Base-by-base conservation (phyloP, 371 early-diverging fungal genomes). In the Circinella minor region DNA sequence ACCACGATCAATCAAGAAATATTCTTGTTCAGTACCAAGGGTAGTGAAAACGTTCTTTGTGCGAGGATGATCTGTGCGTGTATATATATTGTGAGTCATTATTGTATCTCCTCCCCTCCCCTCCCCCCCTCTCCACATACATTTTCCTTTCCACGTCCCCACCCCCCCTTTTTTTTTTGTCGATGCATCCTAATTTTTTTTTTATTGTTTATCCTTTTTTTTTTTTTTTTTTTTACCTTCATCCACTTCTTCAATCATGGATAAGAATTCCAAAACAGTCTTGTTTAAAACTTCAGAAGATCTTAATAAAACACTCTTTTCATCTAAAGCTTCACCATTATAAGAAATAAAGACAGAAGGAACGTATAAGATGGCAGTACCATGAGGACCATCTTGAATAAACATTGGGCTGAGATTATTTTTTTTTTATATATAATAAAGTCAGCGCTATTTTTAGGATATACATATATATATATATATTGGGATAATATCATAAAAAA, bases 321-420 rank as follows among this genome's bases (percentile, higher is more conserved):
- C 98, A 83, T 99, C 99, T 63, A 99, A 88, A 68, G 98, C 98
- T 71, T 99, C 96, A 74, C 99, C 99, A 82, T 97, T 98, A 86
- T 98, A 99, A 37, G 96, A 96, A 78, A 99, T 97, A 82, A 96
- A 99, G 71, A 97, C 96, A 36, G 97, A 97, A 37, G 99, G 99
- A 69, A 99, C 92, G 80, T 97, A 98, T 46, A 99, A 89, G 67
- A 97, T 88, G 15, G 88, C 74, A 17, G 98, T 97, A 67, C 92
- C 92, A 83, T 98, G 94, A 61, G 98, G 96, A 59, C 95, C 98
- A 60, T 90, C 84, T 81, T 94, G 95, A 67, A 99, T 77, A 78
- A 95, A 99, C 96, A 98, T 96, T 72, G 98, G 98, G 79, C 95
- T 94, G 72, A 80, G 51, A 51, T n/a, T n/a, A n/a, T n/a, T n/a